Percentiles rank a stretch among this genome's conserved stretches.
Evolutionary conservation across 2,329 filamentous ascomycete species (phyloP).

Genomic region (Orbilia brochopaga): DNA sequence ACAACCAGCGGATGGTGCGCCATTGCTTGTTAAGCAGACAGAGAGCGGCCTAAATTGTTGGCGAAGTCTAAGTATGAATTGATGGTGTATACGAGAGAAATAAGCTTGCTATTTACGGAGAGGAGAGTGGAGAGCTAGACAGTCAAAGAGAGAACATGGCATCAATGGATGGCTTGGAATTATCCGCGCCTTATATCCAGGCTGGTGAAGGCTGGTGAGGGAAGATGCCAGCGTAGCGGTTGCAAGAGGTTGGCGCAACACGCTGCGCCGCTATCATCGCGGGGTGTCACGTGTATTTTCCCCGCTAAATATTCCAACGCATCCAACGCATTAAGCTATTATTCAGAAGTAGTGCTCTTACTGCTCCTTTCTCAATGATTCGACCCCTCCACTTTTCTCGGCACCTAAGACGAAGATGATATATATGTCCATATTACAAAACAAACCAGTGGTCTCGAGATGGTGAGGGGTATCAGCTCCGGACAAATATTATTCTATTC

Average conservation of each 20-base stretch:
- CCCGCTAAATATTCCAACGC: conserved; percentile 16
- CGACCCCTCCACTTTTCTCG: too few species aligned
- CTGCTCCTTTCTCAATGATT: too few species aligned
- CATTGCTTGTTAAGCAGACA: conserved; percentile 59
- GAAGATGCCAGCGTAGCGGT: conserved; percentile 52
- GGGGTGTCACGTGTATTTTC: conserved; percentile 35
- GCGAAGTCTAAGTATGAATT: not conserved
- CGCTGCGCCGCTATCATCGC: conserved; percentile 25
- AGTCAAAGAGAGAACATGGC: conserved; percentile 18
- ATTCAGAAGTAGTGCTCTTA: too few species aligned
- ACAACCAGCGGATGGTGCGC: conserved; percentile 60
- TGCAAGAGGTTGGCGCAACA: conserved; percentile 46
- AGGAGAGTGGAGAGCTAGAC: not conserved
- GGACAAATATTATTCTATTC: too few species aligned
- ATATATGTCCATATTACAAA: too few species aligned
- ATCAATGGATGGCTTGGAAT: conserved; percentile 10
- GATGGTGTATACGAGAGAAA: conserved; percentile 2
- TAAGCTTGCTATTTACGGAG: not conserved
- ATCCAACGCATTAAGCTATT: not conserved
- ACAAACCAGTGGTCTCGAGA: too few species aligned
- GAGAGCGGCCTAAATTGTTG: not conserved
- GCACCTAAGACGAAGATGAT: too few species aligned
- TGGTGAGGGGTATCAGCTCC: too few species aligned
- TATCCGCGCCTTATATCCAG: conserved; percentile 37
- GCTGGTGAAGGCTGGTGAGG: conserved; percentile 13